These are phyloP conservation scores for Colletotrichum horii DNA, from an alignment of 2,329 filamentous ascomycete species.

Conservation along the genomic window DNA sequence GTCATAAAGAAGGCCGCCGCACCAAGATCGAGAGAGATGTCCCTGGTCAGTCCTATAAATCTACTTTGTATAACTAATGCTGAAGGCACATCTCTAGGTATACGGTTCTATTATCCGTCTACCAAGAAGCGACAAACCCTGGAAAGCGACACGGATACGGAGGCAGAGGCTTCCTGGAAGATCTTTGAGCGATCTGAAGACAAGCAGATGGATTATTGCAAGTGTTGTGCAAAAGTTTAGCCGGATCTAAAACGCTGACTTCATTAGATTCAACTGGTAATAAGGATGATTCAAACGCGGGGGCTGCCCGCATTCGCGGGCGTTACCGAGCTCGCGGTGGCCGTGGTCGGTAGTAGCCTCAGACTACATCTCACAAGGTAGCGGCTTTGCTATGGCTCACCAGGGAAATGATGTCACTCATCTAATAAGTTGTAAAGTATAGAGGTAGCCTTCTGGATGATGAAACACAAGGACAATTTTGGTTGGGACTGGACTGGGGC, in stretches of 20 bases:
- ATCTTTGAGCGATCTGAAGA: neutral
- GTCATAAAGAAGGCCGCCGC: neutral
- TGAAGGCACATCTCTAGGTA: neutral
- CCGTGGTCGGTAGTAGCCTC: neutral
- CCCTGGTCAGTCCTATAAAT: neutral
- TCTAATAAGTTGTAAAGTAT: neutral
- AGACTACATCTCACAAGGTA: neutral
- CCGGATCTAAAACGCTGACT: neutral
- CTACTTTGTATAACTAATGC: neutral
- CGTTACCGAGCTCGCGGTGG: neutral
- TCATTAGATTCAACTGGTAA: neutral
- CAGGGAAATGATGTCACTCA: neutral
- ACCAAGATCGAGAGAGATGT: neutral
- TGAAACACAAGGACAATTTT: rapidly evolving
- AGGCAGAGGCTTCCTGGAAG: neutral
- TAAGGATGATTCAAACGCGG: neutral
- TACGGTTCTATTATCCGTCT: neutral
- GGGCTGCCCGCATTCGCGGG: neutral
- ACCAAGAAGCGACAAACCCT: neutral
- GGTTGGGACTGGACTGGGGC: neutral
- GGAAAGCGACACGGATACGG: neutral
- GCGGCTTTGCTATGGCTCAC: too few relatives aligned
- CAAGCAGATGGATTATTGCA: neutral
- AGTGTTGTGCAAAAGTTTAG: rapidly evolving
- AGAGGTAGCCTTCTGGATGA: rapidly evolving